These are phyloP conservation scores for Spongospora subterranea DNA, from an alignment of 208 protist species.

Conservation along the genomic window DNA sequence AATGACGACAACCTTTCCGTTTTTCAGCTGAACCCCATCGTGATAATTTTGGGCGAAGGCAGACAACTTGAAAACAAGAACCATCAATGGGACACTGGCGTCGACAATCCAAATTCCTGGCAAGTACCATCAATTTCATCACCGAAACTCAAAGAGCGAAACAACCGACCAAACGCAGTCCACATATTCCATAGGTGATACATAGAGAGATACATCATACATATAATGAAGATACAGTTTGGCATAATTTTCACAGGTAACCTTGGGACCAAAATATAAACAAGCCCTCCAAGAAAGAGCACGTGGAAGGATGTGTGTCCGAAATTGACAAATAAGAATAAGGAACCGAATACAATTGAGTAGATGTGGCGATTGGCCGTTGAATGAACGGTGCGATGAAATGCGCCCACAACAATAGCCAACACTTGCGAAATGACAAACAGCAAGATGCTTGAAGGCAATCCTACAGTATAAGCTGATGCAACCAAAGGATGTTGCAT, in stretches of 20 bases:
- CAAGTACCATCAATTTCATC: not conserved
- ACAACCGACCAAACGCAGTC: not conserved
- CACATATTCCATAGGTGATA: constrained; percentile 33
- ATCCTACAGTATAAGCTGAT: not conserved
- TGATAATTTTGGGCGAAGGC: constrained; percentile 37
- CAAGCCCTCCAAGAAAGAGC: not conserved
- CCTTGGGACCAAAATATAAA: not conserved
- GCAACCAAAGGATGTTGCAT: not conserved
- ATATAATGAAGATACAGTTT: not conserved
- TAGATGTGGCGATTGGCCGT: not conserved
- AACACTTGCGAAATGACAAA: not conserved
- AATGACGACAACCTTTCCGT: not conserved
- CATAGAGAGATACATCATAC: not conserved
- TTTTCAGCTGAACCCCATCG: not conserved
- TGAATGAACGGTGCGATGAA: not conserved
- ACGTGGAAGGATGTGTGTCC: not conserved
- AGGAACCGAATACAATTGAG: constrained; percentile 28
- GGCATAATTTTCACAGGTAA: not conserved
- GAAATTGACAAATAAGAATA: not conserved
- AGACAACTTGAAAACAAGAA: constrained; percentile 2
- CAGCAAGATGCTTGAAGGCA: constrained; percentile 18
- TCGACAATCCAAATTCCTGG: not conserved
- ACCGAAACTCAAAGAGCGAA: not conserved
- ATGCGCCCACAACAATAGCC: not conserved
- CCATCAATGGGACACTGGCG: not conserved